phyloP scores from a whole-genome alignment of 2,329 filamentous ascomycete genomes.

The Pseudogymnoascus sp. region DNA sequence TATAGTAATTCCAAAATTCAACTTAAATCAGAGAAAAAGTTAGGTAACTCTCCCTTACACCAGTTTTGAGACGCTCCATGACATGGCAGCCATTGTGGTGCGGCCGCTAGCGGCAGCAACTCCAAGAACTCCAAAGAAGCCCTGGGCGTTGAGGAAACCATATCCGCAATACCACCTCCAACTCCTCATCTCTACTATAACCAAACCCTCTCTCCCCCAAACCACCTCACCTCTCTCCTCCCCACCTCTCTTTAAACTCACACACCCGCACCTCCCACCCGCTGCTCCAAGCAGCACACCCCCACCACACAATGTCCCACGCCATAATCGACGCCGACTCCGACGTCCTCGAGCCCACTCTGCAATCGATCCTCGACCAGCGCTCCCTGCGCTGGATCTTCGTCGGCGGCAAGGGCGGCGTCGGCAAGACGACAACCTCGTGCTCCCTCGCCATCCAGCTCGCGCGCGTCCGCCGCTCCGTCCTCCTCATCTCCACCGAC shows the following conservation, averaged over 20 bases:
- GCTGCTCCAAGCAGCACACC: background rate
- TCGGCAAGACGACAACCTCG: slow-evolving; percentile 98
- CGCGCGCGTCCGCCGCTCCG: slow-evolving; percentile 86
- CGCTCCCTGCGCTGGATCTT: slow-evolving; percentile 97
- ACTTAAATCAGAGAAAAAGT: background rate
- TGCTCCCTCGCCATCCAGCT: slow-evolving; percentile 98
- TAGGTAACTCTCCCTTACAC: background rate
- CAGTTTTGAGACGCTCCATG: background rate
- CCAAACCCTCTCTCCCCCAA: background rate
- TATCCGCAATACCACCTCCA: slow-evolving; percentile 4
- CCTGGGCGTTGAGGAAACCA: slow-evolving; percentile 5
- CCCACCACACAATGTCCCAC: slow-evolving; percentile 31
- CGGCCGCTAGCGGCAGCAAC: slow-evolving; percentile 11
- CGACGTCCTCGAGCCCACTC: slow-evolving; percentile 80
- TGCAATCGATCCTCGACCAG: slow-evolving; percentile 93
- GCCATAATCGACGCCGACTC: slow-evolving; percentile 54
- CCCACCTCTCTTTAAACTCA: background rate
- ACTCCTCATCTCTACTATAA: background rate
- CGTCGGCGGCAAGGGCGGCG: slow-evolving; percentile 95
- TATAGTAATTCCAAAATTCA: background rate
- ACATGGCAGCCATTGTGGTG: background rate
- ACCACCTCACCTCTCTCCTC: background rate
- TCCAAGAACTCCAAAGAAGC: slow-evolving; percentile 12
- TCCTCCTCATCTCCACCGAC: slow-evolving; percentile 96
- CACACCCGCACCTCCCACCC: background rate